phyloP scores from a whole-genome alignment of 2,329 filamentous ascomycete genomes.

The Cladosporium sp. region DNA sequence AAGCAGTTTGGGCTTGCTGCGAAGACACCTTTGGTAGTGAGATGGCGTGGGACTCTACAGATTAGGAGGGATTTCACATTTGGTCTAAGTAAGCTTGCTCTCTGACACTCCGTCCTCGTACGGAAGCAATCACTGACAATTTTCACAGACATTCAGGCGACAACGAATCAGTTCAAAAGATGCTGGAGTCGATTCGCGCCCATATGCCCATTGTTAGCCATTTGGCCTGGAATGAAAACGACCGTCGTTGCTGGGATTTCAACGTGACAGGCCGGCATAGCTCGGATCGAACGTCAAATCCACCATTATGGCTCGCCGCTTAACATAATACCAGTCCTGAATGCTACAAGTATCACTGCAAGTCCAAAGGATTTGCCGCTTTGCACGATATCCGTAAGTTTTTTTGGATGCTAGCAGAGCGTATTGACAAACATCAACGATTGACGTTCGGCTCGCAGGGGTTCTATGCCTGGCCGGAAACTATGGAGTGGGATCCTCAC shows the following conservation, averaged over 20 bases:
- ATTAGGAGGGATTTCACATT: conserved; percentile 59
- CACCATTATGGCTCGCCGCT: conserved; percentile 60
- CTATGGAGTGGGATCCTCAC: conserved; percentile 53
- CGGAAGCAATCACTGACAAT: conserved; percentile 25
- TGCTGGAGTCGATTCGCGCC: conserved; percentile 53
- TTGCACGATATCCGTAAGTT: conserved; percentile 51
- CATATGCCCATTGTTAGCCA: conserved; percentile 57
- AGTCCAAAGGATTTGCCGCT: conserved; percentile 28
- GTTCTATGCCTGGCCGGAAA: conserved; percentile 56
- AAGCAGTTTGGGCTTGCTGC: conserved; percentile 47
- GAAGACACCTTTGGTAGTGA: conserved; percentile 56
- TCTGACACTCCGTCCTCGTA: not conserved
- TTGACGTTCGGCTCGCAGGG: conserved; percentile 52
- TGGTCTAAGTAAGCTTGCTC: conserved; percentile 15
- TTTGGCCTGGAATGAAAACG: conserved; percentile 62
- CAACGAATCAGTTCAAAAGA: conserved; percentile 44
- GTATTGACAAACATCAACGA: conserved; percentile 54
- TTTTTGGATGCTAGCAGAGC: conserved; percentile 51
- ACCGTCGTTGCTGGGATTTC: conserved; percentile 59
- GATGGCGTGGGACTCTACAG: conserved; percentile 61
- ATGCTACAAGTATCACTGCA: conserved; percentile 47
- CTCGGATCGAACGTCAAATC: conserved; percentile 47
- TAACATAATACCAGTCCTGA: conserved; percentile 53
- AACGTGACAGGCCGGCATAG: conserved; percentile 43
- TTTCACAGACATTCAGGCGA: conserved; percentile 53